Percentiles rank a stretch among this genome's conserved stretches.
Evolutionary conservation across 169 alveolate species (phyloP).

Genomic region (Cryptosporidium canis): DNA sequence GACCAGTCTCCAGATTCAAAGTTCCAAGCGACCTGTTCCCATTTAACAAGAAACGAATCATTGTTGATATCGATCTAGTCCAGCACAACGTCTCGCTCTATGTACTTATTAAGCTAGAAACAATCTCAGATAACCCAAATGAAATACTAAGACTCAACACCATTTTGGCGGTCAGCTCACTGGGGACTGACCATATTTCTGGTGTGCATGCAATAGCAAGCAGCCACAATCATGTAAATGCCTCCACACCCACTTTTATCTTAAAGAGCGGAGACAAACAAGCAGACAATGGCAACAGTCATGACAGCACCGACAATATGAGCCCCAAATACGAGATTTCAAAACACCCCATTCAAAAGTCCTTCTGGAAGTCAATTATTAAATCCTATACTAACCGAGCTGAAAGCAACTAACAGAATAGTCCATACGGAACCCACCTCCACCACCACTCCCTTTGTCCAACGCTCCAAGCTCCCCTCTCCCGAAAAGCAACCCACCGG

Average conservation of each 20-base stretch:
- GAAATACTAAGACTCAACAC: background rate
- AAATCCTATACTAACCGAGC: background rate
- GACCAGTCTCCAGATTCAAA: slow-evolving; percentile 20
- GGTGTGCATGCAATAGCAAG: background rate
- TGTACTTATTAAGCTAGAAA: slow-evolving; percentile 11
- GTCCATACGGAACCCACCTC: too few species aligned
- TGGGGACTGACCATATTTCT: slow-evolving; percentile 7
- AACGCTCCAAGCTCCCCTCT: too few species aligned
- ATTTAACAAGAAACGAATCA: background rate
- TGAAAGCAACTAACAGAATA: background rate
- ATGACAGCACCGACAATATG: background rate
- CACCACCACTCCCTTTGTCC: background rate
- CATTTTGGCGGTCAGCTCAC: slow-evolving; percentile 18
- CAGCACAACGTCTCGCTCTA: slow-evolving; percentile 28
- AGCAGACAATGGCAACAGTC: background rate
- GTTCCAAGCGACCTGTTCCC: slow-evolving; percentile 19
- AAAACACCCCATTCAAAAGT: slow-evolving; percentile 29
- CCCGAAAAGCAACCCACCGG: too few species aligned
- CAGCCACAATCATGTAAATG: background rate
- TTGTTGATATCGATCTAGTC: slow-evolving; percentile 3
- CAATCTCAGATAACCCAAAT: background rate
- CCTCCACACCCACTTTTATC: background rate
- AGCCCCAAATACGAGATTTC: slow-evolving; percentile 29
- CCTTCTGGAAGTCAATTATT: slow-evolving; percentile 44
- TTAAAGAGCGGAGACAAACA: background rate